These are phyloP conservation scores for Psilocybe cyanescens DNA, from an alignment of 768 basidiomycete genomes.

Conservation along the genomic window DNA sequence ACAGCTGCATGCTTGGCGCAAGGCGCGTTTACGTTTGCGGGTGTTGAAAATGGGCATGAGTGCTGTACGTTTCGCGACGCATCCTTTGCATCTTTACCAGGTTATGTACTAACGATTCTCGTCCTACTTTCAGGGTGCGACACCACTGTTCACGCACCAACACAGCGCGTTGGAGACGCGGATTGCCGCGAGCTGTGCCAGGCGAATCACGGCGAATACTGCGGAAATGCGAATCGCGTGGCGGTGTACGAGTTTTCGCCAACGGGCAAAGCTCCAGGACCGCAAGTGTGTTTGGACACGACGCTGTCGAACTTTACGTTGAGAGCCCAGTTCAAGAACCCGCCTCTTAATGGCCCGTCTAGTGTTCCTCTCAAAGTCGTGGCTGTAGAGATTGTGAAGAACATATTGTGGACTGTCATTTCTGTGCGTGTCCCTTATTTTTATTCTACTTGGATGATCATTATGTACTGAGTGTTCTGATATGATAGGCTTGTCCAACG, in stretches of 20 bases:
- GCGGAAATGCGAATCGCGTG: slow-evolving; percentile 42
- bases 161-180: slow-evolving; percentile 39
- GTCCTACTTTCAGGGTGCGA: slow-evolving; percentile 38
- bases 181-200: slow-evolving; percentile 45
- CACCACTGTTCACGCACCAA: slow-evolving; percentile 34
- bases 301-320: slow-evolving; percentile 41
- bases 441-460: neutral
- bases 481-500: slow-evolving; percentile 40
- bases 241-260: slow-evolving; percentile 39
- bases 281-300: slow-evolving; percentile 32
- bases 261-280: slow-evolving; percentile 26
- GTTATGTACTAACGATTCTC: neutral
- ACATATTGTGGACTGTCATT: slow-evolving; percentile 42
- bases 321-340: slow-evolving; percentile 37
- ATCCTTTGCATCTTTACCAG: neutral
- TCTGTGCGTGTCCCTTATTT: slow-evolving; percentile 32
- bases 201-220: slow-evolving; percentile 40
- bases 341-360: slow-evolving; percentile 31
- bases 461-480: neutral
- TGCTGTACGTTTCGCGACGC: slow-evolving; percentile 43
- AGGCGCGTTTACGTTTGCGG: slow-evolving; percentile 42
- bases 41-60: slow-evolving; percentile 49
- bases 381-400: slow-evolving; percentile 41
- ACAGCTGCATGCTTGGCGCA: slow-evolving; percentile 48
- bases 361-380: slow-evolving; percentile 36